Evolutionary conservation across 177 flowering plant species (phyloP).

Genomic region (Viscum album): DNA sequence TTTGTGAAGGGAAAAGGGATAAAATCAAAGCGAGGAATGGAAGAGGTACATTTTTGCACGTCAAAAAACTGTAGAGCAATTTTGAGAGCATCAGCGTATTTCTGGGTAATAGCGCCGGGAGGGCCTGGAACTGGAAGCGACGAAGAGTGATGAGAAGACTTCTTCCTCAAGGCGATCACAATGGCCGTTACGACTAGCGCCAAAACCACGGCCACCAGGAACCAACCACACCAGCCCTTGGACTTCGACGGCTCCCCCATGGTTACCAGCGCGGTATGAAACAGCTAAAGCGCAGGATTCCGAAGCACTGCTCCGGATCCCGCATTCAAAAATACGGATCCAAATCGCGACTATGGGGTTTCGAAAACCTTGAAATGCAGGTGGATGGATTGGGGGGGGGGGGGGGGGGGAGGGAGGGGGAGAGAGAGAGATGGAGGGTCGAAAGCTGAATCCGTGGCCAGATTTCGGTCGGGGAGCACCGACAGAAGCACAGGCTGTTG

Average conservation of each 20-base stretch:
- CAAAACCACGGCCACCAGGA: constrained; percentile 29
- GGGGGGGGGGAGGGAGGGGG: too few species aligned
- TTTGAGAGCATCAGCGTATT: constrained; percentile 56
- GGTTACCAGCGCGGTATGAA: not conserved
- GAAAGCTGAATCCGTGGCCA: too few species aligned
- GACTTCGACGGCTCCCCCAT: constrained; percentile 41
- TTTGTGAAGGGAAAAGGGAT: too few species aligned
- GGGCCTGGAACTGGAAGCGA: constrained; percentile 55
- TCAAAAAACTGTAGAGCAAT: constrained; percentile 69
- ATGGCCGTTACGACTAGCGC: constrained; percentile 37
- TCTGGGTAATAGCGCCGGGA: constrained; percentile 47
- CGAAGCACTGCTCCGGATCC: too few species aligned
- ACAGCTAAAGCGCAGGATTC: too few species aligned
- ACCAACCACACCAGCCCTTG: constrained; percentile 49
- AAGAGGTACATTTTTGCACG: constrained; percentile 56
- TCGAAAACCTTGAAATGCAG: too few species aligned
- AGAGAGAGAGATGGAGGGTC: too few species aligned
- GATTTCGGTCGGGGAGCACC: too few species aligned
- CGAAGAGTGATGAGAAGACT: constrained; percentile 10
- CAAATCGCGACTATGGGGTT: too few species aligned
- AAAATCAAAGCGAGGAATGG: not conserved
- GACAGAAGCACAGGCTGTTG: too few species aligned
- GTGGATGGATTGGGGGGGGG: too few species aligned
- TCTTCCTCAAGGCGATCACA: constrained; percentile 27
- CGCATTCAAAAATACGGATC: too few species aligned